Evolutionary conservation across 345 rosid genomes (phyloP), one percentile per base, ranked within the genome.

Genomic region (Erysimum cheiranthoides): DNA sequence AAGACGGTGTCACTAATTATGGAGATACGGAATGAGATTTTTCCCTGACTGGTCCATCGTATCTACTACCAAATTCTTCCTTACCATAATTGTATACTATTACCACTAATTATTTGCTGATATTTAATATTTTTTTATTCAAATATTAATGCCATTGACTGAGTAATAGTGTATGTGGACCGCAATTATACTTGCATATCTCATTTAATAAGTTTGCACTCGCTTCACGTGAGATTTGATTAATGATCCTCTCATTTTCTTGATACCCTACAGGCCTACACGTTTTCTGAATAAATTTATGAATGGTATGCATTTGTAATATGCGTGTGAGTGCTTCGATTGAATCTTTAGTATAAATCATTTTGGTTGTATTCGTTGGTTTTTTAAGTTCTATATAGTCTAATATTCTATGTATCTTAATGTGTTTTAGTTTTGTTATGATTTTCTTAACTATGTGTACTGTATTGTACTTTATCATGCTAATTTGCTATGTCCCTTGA

Each of bases 1-100:
- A 59, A 76, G 38, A 39, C 2, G 1, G 1, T 43, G 60, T 17
- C 31, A 52, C 64, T 34, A 85, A 47, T 21, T 21, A 21, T 67
- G 79, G 11, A 76, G 85, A 79, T 77, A 80, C 42, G 79, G 9
- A 46, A 31, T 52, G 64, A 74, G 74, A 70, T 76, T 71, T 71
- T 82, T 82, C 77, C 56, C 77, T 71, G 71, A 68, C 72, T 61
- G 77, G 85, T 86, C 81, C 89, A 78, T 71, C 82, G 87, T 84
- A 83, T 87, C 89, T 69, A 80, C 80, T 76, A 64, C 73, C 86
- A 21, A 81, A 74, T 84, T 16, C 51, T 10, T 30, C 43, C 32
- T 71, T 51, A n/a, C 8, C 10, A 31, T 73, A 51, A 51, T 51
- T 42, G n/a, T 40, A 8, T 39, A 21, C 31, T 38, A 42, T 10